A percentile compares a stretch with the other conserved stretches of the same genome.
phyloP scores from a whole-genome alignment of 2,329 filamentous ascomycete species.

The Verticillium isaacii region DNA sequence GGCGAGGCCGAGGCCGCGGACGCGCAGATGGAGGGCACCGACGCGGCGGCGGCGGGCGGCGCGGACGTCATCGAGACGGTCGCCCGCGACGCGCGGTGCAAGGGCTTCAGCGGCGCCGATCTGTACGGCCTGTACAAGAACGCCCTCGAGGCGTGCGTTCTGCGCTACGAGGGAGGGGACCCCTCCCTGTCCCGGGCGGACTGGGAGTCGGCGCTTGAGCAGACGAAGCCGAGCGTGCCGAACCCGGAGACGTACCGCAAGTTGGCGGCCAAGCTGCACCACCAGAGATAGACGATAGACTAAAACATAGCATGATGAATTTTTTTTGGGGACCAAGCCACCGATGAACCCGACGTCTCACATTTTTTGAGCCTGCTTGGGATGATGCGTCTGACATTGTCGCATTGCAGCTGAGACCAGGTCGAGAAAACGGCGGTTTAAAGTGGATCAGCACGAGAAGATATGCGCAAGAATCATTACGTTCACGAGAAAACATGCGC shows the following conservation, averaged over 20 bases:
- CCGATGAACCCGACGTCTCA: too few species aligned
- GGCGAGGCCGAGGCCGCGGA: constrained; percentile 25
- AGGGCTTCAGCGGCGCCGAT: constrained; percentile 71
- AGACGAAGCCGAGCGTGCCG: constrained; percentile 45
- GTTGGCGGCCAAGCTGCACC: constrained; percentile 24
- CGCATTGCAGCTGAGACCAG: too few species aligned
- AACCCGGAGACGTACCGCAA: constrained; percentile 38
- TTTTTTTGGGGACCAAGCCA: too few species aligned
- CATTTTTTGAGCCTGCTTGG: too few species aligned
- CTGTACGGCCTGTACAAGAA: constrained; percentile 44
- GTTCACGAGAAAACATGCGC: not conserved
- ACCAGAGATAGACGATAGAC: constrained; percentile 4
- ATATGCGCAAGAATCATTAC: not conserved
- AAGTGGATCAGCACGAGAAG: too few species aligned
- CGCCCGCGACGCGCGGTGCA: constrained; percentile 63
- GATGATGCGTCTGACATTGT: too few species aligned
- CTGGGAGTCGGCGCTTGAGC: constrained; percentile 47
- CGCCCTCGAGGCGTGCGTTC: constrained; percentile 36
- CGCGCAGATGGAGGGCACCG: constrained; percentile 42
- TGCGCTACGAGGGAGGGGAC: constrained; percentile 17
- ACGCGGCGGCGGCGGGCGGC: not conserved
- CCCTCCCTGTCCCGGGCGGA: constrained; percentile 33
- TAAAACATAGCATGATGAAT: too few species aligned
- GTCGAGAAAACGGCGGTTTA: too few species aligned
- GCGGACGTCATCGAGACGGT: constrained; percentile 47